A percentile compares a stretch with the other conserved stretches of the same genome.
These are phyloP conservation scores for Micromonas pusilla DNA, from an alignment of 139 green algal genomes.

Conservation along the genomic window DNA sequence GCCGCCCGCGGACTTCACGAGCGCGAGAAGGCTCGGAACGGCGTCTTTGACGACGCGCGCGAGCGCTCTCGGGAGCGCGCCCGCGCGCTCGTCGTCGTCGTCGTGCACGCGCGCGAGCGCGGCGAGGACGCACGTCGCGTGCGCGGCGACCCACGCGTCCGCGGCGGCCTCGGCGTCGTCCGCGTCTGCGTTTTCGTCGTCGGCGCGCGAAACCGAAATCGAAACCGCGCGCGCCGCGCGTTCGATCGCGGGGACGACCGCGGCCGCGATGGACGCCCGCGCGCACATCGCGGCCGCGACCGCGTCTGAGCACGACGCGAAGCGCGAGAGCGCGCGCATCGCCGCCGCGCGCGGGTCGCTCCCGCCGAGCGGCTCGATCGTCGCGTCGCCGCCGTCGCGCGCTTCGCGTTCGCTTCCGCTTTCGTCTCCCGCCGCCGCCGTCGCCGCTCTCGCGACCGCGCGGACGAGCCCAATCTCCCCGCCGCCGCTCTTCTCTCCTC, in stretches of 20 bases:
- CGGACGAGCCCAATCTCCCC: neutral
- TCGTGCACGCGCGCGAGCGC: neutral
- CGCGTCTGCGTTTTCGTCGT: neutral
- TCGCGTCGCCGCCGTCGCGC: neutral
- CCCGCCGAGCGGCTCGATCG: neutral
- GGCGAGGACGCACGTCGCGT: neutral
- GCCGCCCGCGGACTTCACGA: too few species aligned
- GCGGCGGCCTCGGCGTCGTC: too few species aligned
- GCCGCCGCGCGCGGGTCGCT: neutral
- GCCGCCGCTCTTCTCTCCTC: neutral
- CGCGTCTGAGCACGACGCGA: too few species aligned
- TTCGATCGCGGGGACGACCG: neutral
- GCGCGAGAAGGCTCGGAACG: too few species aligned
- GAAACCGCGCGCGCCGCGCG: neutral
- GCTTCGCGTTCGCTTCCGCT: neutral
- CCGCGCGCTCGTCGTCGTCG: too few species aligned
- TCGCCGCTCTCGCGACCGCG: too few species aligned
- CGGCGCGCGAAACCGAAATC: neutral
- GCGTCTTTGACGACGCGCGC: too few species aligned
- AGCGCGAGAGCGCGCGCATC: neutral
- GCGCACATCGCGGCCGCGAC: too few species aligned
- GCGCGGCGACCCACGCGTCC: neutral
- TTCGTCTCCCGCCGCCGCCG: too few species aligned
- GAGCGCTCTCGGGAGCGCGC: too few species aligned
- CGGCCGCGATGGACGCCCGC: too few species aligned